Percentiles rank a stretch among this genome's conserved stretches.
phyloP scores from a whole-genome alignment of 2,329 filamentous ascomycete genomes.

The Ophiosphaerella korrae region DNA sequence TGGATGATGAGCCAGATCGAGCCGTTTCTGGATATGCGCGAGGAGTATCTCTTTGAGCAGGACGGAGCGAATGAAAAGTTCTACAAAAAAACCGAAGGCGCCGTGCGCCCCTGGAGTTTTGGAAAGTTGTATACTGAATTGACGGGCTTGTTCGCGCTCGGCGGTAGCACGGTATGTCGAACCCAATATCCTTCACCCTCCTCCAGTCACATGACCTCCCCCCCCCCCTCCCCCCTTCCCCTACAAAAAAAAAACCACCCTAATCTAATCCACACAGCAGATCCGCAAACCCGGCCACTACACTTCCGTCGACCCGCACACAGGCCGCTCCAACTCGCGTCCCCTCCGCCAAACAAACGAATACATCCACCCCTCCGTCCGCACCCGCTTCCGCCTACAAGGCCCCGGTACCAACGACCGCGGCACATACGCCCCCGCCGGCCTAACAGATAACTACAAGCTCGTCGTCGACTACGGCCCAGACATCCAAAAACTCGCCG shows the following conservation, averaged over 20 bases:
- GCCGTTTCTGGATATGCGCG: conserved; percentile 54
- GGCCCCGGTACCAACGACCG: conserved; percentile 55
- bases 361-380: conserved; percentile 58
- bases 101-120: conserved; percentile 55
- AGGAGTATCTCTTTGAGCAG: conserved; percentile 54
- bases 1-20: conserved; percentile 63
- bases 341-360: conserved; percentile 57
- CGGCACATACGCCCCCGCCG: conserved; percentile 51
- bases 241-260: too few relatives aligned
- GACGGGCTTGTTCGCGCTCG: conserved; percentile 54
- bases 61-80: conserved; percentile 53
- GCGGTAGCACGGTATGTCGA: conserved; percentile 46
- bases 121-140: conserved; percentile 53
- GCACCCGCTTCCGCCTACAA: conserved; percentile 51
- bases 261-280: conserved; percentile 2
- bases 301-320: conserved; percentile 51
- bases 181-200: not conserved
- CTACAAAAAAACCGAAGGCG: conserved; percentile 50
- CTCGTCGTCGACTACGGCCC: conserved; percentile 51
- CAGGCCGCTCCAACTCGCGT: conserved; percentile 48
- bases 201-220: too few relatives aligned
- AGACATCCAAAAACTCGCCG: conserved; percentile 23
- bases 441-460: conserved; percentile 54
- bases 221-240: too few relatives aligned
- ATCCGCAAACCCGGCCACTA: conserved; percentile 56